Conservation (phyloP, 345 rosid genomes). For the Gossypium thurberi region DNA sequence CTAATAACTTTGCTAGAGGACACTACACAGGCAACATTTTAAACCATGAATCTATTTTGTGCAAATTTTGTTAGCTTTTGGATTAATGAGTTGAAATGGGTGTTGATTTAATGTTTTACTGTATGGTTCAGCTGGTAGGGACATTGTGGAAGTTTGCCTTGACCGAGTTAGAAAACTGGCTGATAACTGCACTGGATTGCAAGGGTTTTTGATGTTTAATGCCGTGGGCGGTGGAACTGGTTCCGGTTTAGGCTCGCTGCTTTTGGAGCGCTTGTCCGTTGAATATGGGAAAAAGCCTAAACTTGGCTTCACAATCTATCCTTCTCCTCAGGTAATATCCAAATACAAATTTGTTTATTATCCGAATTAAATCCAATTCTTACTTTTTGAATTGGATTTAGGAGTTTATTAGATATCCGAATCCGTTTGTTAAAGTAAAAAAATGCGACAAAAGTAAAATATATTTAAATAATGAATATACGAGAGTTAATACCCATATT, state of each 20-base stretch:
- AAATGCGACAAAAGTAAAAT: too few relatives aligned
- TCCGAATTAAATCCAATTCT: too few relatives aligned
- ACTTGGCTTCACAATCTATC: conserved; percentile 72
- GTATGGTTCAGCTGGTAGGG: conserved; percentile 64
- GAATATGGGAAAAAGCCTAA: conserved; percentile 92
- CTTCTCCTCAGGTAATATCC: conserved; percentile 67
- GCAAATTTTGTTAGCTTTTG: neutral
- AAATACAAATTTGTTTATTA: neutral
- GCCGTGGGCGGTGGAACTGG: conserved; percentile 90
- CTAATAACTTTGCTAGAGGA: conserved; percentile 89
- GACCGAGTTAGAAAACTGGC: conserved; percentile 76
- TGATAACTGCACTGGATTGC: conserved; percentile 83
- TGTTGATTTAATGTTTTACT: neutral
- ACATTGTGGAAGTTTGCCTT: conserved; percentile 81
- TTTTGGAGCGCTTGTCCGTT: conserved; percentile 74
- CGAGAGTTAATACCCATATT: too few relatives aligned
- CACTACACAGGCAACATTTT: conserved; percentile 57
- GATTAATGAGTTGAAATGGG: neutral
- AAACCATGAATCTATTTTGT: neutral
- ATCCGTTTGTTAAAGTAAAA: too few relatives aligned
- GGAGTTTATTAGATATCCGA: too few relatives aligned
- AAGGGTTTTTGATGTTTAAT: conserved; percentile 68
- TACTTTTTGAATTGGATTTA: too few relatives aligned
- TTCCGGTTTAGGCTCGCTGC: conserved; percentile 73
- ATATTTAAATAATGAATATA: too few relatives aligned